Evolutionary conservation across 2,329 filamentous ascomycete species (phyloP).

Genomic region (Microdochium paspali): DNA sequence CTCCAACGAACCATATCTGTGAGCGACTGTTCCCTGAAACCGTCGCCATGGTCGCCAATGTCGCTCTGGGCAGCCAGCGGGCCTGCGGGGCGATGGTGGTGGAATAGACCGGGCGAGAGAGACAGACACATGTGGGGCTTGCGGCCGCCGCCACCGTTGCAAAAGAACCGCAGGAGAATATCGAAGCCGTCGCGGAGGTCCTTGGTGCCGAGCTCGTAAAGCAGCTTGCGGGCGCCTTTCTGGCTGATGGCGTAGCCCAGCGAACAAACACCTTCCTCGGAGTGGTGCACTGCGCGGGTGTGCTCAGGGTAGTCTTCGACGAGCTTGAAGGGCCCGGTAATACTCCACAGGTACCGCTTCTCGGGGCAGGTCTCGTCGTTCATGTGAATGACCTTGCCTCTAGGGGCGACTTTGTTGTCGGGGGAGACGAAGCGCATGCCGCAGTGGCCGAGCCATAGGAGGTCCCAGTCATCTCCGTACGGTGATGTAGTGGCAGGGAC

Average conservation of each 20-base stretch:
- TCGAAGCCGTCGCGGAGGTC: constrained; percentile 28
- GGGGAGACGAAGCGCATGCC: constrained; percentile 18
- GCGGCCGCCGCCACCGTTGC: constrained; percentile 24
- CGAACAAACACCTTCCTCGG: constrained; percentile 24
- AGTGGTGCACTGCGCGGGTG: constrained; percentile 31
- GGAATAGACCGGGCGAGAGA: constrained; percentile 30
- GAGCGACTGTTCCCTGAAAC: constrained; percentile 13
- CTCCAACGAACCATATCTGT: constrained; percentile 28
- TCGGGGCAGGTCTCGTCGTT: constrained; percentile 23
- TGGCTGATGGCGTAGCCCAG: constrained; percentile 33
- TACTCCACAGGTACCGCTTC: constrained; percentile 16
- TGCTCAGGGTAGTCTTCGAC: constrained; percentile 24
- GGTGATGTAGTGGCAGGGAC: constrained; percentile 21
- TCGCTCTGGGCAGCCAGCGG: constrained; percentile 19
- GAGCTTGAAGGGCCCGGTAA: constrained; percentile 23
- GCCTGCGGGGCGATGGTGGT: constrained; percentile 30
- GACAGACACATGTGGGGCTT: constrained; percentile 25
- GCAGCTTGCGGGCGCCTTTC: constrained; percentile 26
- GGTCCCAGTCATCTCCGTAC: constrained; percentile 39
- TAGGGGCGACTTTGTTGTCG: constrained; percentile 6
- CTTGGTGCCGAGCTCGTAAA: constrained; percentile 31
- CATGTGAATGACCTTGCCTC: constrained; percentile 14
- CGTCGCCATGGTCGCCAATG: constrained; percentile 18
- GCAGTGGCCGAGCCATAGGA: constrained; percentile 39
- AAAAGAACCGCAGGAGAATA: constrained; percentile 32